Base-by-base conservation (phyloP, 768 basidiomycete genomes). In the Grammothele lineata region DNA sequence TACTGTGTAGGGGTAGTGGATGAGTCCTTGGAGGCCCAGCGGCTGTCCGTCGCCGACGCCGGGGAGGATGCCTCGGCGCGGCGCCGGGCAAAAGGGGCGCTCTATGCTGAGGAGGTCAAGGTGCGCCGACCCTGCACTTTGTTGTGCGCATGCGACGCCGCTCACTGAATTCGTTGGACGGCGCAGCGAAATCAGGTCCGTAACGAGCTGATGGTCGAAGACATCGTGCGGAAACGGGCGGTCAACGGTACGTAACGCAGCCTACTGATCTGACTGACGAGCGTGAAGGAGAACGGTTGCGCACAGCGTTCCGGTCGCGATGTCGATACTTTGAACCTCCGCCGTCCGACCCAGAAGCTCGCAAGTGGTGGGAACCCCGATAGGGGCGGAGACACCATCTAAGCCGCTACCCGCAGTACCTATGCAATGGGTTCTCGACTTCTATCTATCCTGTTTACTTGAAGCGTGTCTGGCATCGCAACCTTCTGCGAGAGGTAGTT, bases 251-350 rank as follows among this genome's bases (percentile, higher is more conserved):
- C 58, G 78, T 39, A 27, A 36, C 15, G 39, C 22, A 33, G 36
- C 33, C 12, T 34, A 27, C n/a, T 30, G 27, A 35, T 25, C 32
- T 37, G 39, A 37, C 50, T 47, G 46, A 57, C 25, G 40, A 42
- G 17, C 37, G 27, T 47, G 46, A 52, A 45, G 47, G 37, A 41
- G 51, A 53, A n/a, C 26, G 42, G 22, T 53, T 39, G 37, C 49
- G 34, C 37, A 43, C 63, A 92, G 89, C 85, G 25, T 92, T 92
- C 62, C 75, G 74, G 48, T 76, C 85, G 37, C 83, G 87, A 40
- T 92, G 89, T 69, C 79, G 77, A 60, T 90, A 85, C 62, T 92
- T 90, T 63, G 69, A 73, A 40, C 86, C 87, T 6, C 83, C 87
- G 42, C 35, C 62, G 46, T 70, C 75, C 14, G 83, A 86, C 57